These are phyloP conservation scores for Begonia fuchsioides DNA, from an alignment of 306 rosid species.

Conservation along the genomic window DNA sequence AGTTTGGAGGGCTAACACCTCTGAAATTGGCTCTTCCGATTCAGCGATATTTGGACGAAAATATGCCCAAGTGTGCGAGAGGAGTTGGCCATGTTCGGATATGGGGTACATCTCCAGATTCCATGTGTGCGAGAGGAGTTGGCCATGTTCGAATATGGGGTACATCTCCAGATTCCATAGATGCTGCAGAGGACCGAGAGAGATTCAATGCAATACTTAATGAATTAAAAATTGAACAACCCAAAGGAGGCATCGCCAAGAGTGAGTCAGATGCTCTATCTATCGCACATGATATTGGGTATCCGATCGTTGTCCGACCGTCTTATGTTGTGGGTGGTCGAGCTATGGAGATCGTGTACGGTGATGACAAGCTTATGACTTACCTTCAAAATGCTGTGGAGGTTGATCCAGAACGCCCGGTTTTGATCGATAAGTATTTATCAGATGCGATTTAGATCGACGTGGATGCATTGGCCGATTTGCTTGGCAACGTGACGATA, in stretches of 20 bases:
- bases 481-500: conserved; percentile 80
- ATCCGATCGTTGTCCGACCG: conserved; percentile 92
- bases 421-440: conserved; percentile 74
- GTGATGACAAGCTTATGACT: conserved; percentile 52
- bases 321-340: conserved; percentile 97
- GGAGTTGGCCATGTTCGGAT: conserved; percentile 55
- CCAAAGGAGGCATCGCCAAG: too few relatives aligned
- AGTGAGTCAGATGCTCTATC: conserved; percentile 74
- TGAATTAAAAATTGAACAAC: conserved; percentile 75
- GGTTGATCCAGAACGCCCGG: conserved; percentile 97
- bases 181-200: too few relatives aligned
- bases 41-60: conserved; percentile 70
- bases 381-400: conserved; percentile 91
- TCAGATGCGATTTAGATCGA: conserved; percentile 88
- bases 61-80: conserved; percentile 55
- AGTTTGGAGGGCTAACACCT: too few relatives aligned
- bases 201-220: too few relatives aligned
- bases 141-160: too few relatives aligned
- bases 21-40: conserved; percentile 83
- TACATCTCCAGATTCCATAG: conserved; percentile 92
- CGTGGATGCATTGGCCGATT: conserved; percentile 91
- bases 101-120: conserved; percentile 99
- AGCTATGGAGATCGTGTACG: conserved; percentile 92
- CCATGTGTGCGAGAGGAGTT: too few relatives aligned
- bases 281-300: conserved; percentile 76